Base-by-base conservation (phyloP, 371 early-diverging fungal genomes). In the Conidiobolus incongruus region DNA sequence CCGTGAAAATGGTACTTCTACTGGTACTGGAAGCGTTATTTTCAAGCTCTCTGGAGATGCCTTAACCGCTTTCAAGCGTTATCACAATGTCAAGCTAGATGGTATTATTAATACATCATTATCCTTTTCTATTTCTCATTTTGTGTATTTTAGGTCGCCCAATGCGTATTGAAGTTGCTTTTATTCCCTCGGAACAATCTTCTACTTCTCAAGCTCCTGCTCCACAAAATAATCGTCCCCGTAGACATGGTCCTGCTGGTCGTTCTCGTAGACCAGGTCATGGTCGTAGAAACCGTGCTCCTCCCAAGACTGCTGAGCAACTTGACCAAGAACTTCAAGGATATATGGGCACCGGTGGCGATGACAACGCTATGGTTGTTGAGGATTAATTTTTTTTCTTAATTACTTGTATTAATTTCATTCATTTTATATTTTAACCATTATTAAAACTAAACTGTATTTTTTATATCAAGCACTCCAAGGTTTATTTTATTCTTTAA, bases 161-260 rank as follows among this genome's bases (percentile, higher is more conserved):
- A n/a, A 81, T 82, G 79, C 66, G 56, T 46, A 72, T 82, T 37
- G 81, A 79, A 52, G 60, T 78, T 21, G 56, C 73, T 21, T 56
- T 72, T 45, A 56, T 59, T 34, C 70, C 77, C n/a, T n/a, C n/a
- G n/a, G n/a, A n/a, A n/a, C n/a, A n/a, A n/a, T 11, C 46, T 59
- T 29, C n/a, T n/a, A n/a, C n/a, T n/a, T n/a, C n/a, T n/a, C n/a
- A n/a, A n/a, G n/a, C n/a, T n/a, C n/a, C n/a, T 30, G 38, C 48
- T 20, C 46, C 15, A 20, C 31, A 34, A 26, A 45, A 42, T 30
- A 47, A 59, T 20, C 36, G 53, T 23, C 53, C 54, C 23, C 39
- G 38, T 15, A 40, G 46, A 37, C 45, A 49, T 37, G 45, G 66
- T 19, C 47, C 50, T 23, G 46, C 54, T 24, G 57, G 52, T 31